Conservation (phyloP, 2,329 filamentous ascomycete species). For the Ophiostoma ulmi region DNA sequence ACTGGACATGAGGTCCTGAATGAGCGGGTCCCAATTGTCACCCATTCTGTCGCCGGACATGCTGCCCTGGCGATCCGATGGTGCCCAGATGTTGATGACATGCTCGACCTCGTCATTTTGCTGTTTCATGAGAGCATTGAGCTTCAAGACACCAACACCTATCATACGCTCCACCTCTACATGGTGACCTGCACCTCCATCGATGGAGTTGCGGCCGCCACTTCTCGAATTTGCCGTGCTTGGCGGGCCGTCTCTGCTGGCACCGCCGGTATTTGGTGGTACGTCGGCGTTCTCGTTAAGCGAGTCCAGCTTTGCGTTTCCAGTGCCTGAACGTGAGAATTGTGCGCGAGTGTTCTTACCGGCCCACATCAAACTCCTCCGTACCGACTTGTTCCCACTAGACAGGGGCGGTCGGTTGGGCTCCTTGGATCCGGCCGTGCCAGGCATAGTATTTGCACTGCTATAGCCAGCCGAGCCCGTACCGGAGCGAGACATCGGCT, state of each 20-base stretch:
- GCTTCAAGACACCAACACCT: conserved; percentile 70
- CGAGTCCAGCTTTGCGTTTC: conserved; percentile 49
- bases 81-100: conserved; percentile 71
- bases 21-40: conserved; percentile 67
- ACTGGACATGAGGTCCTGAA: conserved; percentile 69
- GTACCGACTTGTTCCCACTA: conserved; percentile 49
- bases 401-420: conserved; percentile 45
- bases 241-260: conserved; percentile 48
- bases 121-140: conserved; percentile 70
- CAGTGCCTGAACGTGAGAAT: conserved; percentile 46
- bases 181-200: conserved; percentile 22
- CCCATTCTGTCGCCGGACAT: conserved; percentile 51
- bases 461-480: conserved; percentile 38
- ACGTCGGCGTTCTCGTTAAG: conserved; percentile 52
- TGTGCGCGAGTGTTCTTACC: conserved; percentile 51
- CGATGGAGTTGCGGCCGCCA: conserved; percentile 22
- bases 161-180: conserved; percentile 62
- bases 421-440: conserved; percentile 38
- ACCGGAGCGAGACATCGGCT: conserved; percentile 50
- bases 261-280: conserved; percentile 34
- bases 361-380: conserved; percentile 67
- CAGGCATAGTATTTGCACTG: conserved; percentile 37
- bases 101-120: conserved; percentile 68
- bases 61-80: conserved; percentile 46
- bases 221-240: conserved; percentile 52